These are phyloP conservation scores for Notholithocarpus densiflorus DNA, from an alignment of 306 rosid genomes.

Conservation along the genomic window DNA sequence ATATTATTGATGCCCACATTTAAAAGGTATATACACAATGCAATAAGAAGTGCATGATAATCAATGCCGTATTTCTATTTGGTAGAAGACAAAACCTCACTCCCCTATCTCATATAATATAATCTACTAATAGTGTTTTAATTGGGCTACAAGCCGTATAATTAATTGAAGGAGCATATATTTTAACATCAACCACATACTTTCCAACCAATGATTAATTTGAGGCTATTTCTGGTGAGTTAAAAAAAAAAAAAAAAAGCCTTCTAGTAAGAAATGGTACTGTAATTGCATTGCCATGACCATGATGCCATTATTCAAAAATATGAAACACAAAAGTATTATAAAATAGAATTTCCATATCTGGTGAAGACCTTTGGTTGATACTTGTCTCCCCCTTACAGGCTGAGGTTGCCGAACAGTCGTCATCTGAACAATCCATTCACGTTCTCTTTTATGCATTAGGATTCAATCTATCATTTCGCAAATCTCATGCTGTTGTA, in stretches of 20 bases:
- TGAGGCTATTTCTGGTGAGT: not conserved
- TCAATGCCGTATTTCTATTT: not conserved
- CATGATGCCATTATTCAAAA: not conserved
- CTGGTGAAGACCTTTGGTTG: slow-evolving; percentile 42
- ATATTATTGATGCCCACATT: no score
- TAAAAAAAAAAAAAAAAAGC: no score
- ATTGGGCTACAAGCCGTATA: not conserved
- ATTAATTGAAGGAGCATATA: slow-evolving; percentile 11
- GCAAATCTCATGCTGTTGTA: slow-evolving; percentile 40
- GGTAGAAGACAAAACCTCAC: not conserved
- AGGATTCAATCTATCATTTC: slow-evolving; percentile 41
- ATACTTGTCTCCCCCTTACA: slow-evolving; percentile 52
- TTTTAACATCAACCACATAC: slow-evolving; percentile 6
- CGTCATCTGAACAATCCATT: slow-evolving; percentile 52
- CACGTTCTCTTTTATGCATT: slow-evolving; percentile 44
- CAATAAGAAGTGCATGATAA: no score
- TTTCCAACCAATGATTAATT: not conserved
- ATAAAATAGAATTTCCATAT: slow-evolving; percentile 9
- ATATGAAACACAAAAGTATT: not conserved
- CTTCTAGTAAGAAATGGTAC: not conserved
- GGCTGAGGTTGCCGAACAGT: slow-evolving; percentile 51
- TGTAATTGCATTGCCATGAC: not conserved
- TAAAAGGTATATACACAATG: no score
- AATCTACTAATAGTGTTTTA: not conserved
- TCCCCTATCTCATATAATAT: not conserved